phyloP scores from a whole-genome alignment of 345 rosid species.

The Melaleuca quinquenervia region DNA sequence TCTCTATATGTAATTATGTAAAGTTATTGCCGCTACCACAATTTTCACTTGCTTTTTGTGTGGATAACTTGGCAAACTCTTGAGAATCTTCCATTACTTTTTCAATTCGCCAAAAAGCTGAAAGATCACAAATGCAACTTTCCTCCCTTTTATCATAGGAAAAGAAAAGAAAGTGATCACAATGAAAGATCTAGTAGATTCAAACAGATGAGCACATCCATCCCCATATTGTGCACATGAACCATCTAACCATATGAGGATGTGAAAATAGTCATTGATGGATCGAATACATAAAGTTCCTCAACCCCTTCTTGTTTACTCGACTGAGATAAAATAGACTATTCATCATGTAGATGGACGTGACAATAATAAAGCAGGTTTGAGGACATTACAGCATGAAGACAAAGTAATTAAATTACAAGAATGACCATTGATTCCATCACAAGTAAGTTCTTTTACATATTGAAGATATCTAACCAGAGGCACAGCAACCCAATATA shows the following conservation, averaged over 20 bases:
- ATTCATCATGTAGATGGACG: background rate
- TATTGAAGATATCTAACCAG: slow-evolving; percentile 13
- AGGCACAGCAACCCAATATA: slow-evolving; percentile 41
- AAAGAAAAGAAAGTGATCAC: background rate
- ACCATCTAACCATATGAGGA: background rate
- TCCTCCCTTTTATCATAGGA: too few species aligned
- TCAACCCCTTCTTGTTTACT: background rate
- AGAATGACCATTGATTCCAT: background rate
- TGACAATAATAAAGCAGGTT: background rate
- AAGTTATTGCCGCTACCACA: too few species aligned
- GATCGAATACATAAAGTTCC: background rate
- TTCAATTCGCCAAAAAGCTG: too few species aligned
- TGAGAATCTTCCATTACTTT: too few species aligned
- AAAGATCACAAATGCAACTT: too few species aligned
- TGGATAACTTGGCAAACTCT: too few species aligned
- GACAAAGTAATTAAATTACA: background rate
- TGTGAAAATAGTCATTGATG: background rate
- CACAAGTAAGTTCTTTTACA: background rate
- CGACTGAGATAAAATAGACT: background rate
- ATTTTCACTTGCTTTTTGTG: too few species aligned
- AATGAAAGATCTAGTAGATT: background rate
- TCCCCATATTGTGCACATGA: background rate
- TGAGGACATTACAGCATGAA: background rate
- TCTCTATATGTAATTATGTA: too few species aligned
- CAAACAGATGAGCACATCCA: background rate